Conservation (phyloP, 2,329 filamentous ascomycete species). For the Triangularia setosa region DNA sequence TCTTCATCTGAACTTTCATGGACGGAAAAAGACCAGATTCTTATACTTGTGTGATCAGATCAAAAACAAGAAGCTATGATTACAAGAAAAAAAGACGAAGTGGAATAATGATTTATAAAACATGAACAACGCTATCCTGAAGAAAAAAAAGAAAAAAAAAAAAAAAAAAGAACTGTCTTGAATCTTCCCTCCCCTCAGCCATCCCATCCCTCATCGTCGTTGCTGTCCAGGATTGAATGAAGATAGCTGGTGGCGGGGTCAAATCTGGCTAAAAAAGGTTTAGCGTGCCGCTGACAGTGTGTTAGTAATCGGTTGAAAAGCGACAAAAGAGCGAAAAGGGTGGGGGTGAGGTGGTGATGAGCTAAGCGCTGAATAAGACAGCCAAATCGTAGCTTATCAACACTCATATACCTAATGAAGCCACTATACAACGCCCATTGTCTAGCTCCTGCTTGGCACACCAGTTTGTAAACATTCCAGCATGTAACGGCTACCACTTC, state of each 20-base stretch:
- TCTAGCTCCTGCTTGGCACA: no score
- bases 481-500: no score
- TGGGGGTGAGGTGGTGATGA: conserved; percentile 22
- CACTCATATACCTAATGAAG: no score
- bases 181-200: neutral
- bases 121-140: neutral
- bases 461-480: no score
- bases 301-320: neutral
- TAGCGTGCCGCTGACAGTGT: neutral
- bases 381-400: neutral
- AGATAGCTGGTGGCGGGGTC: neutral
- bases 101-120: neutral
- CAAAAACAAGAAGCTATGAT: neutral
- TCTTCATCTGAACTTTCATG: neutral
- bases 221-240: neutral
- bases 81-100: neutral
- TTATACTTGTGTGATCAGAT: neutral
- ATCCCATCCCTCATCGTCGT: neutral
- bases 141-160: no score
- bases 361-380: conserved; percentile 2
- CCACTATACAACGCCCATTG: no score
- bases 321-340: neutral
- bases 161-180: neutral
- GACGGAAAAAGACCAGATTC: neutral
- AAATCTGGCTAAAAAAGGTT: neutral